These are phyloP conservation scores for Fomitopsis serialis DNA, from an alignment of 768 basidiomycete species.

Conservation along the genomic window DNA sequence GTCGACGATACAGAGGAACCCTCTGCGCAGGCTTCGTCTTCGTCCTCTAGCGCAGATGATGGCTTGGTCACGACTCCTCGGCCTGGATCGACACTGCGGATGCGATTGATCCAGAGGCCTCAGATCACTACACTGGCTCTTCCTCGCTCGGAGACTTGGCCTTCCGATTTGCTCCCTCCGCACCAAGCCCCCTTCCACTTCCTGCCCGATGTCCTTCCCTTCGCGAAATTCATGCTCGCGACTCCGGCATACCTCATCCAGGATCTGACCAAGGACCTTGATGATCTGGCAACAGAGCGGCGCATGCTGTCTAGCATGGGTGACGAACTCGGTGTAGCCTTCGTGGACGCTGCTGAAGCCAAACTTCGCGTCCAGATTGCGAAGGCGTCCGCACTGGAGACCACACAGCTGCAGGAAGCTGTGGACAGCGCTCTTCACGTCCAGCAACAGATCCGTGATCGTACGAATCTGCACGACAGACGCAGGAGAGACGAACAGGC, in stretches of 20 bases:
- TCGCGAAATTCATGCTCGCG: slow-evolving; percentile 94
- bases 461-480: slow-evolving; percentile 19
- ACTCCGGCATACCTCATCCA: slow-evolving; percentile 78
- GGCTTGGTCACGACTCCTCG: slow-evolving; percentile 36
- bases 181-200: slow-evolving; percentile 96
- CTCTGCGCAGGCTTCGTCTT: slow-evolving; percentile 37
- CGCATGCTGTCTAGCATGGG: slow-evolving; percentile 56
- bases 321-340: slow-evolving; percentile 74
- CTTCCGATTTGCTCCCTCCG: slow-evolving; percentile 84
- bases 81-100: slow-evolving; percentile 58
- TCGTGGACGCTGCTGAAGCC: slow-evolving; percentile 72
- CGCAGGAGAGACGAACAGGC: slow-evolving; percentile 19
- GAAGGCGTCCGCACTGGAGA: slow-evolving; percentile 74
- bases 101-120: slow-evolving; percentile 90
- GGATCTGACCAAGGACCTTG: slow-evolving; percentile 69
- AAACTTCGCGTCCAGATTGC: slow-evolving; percentile 78
- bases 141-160: slow-evolving; percentile 90
- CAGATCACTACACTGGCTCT: slow-evolving; percentile 93
- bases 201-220: slow-evolving; percentile 83
- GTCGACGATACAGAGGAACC: slow-evolving; percentile 28
- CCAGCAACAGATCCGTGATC: slow-evolving; percentile 45
- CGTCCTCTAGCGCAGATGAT: slow-evolving; percentile 36
- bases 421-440: slow-evolving; percentile 61
- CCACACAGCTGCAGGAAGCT: slow-evolving; percentile 52
- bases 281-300: slow-evolving; percentile 68